These are phyloP conservation scores for Colletotrichum tabaci DNA, from an alignment of 2,329 filamentous ascomycete genomes.

Conservation along the genomic window DNA sequence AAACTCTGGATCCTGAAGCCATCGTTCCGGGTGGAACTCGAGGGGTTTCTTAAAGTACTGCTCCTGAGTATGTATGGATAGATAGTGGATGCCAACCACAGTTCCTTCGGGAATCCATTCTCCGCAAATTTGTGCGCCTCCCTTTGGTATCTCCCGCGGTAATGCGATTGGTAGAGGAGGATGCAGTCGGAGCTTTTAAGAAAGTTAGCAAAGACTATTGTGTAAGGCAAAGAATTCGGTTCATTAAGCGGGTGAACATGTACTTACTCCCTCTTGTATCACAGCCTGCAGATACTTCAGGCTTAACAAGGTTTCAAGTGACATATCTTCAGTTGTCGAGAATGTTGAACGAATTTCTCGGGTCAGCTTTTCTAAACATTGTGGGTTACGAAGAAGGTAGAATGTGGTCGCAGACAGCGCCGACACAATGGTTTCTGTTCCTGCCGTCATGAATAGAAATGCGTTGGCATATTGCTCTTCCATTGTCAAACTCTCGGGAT, in stretches of 20 bases:
- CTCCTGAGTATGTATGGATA: neutral
- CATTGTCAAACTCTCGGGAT: constrained; percentile 19
- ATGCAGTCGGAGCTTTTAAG: neutral
- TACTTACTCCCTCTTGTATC: neutral
- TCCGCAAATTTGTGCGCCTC: neutral
- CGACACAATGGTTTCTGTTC: constrained; percentile 25
- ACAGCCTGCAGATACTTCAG: neutral
- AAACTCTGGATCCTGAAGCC: neutral
- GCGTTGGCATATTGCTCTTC: constrained; percentile 29
- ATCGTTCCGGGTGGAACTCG: neutral
- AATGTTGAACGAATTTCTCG: neutral
- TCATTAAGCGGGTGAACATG: neutral
- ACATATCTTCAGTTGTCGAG: neutral
- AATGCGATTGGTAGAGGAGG: neutral
- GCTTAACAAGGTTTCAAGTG: neutral
- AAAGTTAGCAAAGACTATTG: too few relatives aligned
- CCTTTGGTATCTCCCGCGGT: neutral
- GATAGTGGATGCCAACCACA: neutral
- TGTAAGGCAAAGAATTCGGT: too few relatives aligned
- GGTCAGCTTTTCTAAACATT: neutral
- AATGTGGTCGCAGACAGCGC: constrained; percentile 26
- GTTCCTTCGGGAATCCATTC: neutral
- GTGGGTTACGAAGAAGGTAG: constrained; percentile 15
- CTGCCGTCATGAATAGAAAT: constrained; percentile 28
- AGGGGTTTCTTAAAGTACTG: neutral